These are phyloP conservation scores for Alternaria alternata DNA, from an alignment of 2,329 filamentous ascomycete species.

Conservation along the genomic window DNA sequence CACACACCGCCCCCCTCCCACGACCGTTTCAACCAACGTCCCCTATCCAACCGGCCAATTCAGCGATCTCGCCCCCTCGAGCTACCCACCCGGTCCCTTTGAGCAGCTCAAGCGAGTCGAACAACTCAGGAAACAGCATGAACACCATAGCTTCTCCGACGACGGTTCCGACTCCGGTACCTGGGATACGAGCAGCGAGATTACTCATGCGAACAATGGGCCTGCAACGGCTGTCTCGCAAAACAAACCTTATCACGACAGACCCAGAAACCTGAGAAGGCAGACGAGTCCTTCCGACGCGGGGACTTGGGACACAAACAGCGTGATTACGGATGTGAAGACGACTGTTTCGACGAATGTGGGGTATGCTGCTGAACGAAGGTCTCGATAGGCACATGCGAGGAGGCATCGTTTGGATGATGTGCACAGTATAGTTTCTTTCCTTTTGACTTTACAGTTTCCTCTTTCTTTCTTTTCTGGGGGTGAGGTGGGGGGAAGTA, in stretches of 20 bases:
- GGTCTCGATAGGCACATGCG: constrained; percentile 7
- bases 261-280: constrained; percentile 9
- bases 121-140: constrained; percentile 8
- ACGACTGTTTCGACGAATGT: constrained; percentile 17
- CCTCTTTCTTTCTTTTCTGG: not conserved
- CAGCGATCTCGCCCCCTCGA: constrained; percentile 7
- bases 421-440: not conserved
- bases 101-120: constrained; percentile 12
- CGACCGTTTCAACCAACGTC: constrained; percentile 17
- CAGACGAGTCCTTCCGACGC: constrained; percentile 13
- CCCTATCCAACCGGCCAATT: constrained; percentile 8
- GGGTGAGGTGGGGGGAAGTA: too few relatives aligned
- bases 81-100: constrained; percentile 12
- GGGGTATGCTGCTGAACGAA: constrained; percentile 7
- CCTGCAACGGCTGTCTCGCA: constrained; percentile 11
- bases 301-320: constrained; percentile 18
- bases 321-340: constrained; percentile 17
- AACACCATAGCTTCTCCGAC: constrained; percentile 12
- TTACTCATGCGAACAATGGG: constrained; percentile 17
- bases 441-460: not conserved
- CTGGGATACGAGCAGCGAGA: constrained; percentile 19
- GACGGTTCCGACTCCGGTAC: constrained; percentile 16
- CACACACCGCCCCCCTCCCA: constrained; percentile 10
- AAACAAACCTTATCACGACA: constrained; percentile 9
- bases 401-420: not conserved